Conservation (phyloP, 371 early-diverging fungal species). For the Dichotomocladium elegans region DNA sequence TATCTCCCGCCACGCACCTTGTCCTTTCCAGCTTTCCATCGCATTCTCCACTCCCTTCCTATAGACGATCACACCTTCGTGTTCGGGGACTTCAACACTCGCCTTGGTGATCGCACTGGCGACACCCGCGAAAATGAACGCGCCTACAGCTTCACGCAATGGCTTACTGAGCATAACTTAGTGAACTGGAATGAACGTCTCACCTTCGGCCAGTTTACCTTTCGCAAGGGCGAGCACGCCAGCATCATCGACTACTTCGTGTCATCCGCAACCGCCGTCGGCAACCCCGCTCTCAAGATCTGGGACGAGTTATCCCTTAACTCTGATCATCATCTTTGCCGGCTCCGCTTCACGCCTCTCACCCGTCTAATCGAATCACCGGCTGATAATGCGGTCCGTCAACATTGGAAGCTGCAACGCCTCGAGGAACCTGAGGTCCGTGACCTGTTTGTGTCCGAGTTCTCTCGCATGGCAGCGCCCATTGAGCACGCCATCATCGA, state of each 20-base stretch:
- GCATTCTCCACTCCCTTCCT: neutral
- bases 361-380: neutral
- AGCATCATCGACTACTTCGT: slow-evolving; percentile 7
- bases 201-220: neutral
- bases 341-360: neutral
- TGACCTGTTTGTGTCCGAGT: neutral
- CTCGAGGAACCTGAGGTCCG: neutral
- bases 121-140: neutral
- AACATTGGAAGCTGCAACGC: neutral
- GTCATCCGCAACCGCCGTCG: neutral
- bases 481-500: neutral
- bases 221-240: neutral
- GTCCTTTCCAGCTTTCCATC: neutral
- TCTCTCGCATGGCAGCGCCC: neutral
- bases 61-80: neutral
- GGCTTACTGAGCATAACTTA: neutral
- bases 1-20: neutral
- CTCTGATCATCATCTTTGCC: neutral
- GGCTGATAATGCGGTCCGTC: neutral
- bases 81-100: slow-evolving; percentile 2
- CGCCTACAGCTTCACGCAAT: neutral
- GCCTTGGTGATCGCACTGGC: neutral
- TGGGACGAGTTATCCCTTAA: neutral
- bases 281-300: neutral
- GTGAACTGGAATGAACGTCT: neutral